A percentile compares a stretch with the other conserved stretches of the same genome.
Conservation (phyloP, 495 filamentous ascomycete genomes). For the Aspergillus wentii region DNA sequence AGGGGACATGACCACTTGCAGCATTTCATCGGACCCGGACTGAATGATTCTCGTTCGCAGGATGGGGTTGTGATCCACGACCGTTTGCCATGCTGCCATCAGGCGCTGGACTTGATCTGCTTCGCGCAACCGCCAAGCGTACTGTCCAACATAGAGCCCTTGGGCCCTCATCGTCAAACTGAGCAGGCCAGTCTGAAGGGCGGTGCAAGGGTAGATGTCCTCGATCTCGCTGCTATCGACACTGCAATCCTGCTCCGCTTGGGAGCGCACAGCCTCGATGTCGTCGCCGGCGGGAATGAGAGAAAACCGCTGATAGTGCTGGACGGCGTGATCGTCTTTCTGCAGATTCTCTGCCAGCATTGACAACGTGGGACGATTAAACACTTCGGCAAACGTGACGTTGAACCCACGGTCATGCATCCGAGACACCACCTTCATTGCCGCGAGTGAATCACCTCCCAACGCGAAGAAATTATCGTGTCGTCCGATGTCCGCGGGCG, state of each 20-base stretch:
- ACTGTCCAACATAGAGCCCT: conserved; percentile 45
- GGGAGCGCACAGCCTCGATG: background rate
- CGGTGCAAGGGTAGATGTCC: conserved; percentile 56
- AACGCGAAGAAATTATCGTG: conserved; percentile 46
- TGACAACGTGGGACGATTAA: conserved; percentile 7
- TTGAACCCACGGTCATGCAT: conserved; percentile 8
- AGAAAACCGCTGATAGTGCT: background rate
- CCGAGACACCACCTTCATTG: conserved; percentile 42
- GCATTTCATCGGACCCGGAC: background rate
- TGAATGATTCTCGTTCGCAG: conserved; percentile 39
- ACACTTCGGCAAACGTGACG: conserved; percentile 16
- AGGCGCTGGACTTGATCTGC: conserved; percentile 21
- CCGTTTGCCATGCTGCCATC: conserved; percentile 14
- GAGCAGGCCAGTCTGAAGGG: conserved; percentile 53
- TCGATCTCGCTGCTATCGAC: conserved; percentile 33
- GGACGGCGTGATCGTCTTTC: too few relatives aligned
- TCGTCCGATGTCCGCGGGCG: background rate
- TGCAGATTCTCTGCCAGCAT: conserved; percentile 5
- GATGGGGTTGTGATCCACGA: conserved; percentile 20
- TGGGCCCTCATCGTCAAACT: conserved; percentile 42
- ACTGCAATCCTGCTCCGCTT: conserved; percentile 13
- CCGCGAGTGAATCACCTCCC: conserved; percentile 48
- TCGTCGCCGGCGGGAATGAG: background rate
- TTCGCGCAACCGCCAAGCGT: conserved; percentile 22
- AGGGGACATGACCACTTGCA: conserved; percentile 7